phyloP scores from a whole-genome alignment of 2,329 filamentous ascomycete genomes.

The Microdochium trichocladiopsis region DNA sequence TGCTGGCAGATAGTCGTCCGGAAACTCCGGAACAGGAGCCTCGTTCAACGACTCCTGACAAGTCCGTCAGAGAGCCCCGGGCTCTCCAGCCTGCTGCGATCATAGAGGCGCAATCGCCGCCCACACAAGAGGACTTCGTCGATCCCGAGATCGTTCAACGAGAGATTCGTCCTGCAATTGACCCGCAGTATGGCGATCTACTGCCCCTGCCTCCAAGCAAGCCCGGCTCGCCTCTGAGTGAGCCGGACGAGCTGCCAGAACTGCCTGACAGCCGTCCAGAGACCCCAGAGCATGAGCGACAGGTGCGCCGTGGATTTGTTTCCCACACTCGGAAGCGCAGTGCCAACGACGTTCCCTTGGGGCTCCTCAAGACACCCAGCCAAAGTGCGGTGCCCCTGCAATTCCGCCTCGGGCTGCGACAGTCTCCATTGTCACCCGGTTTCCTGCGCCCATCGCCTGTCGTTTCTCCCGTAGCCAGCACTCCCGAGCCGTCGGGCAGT shows the following conservation, averaged over 20 bases:
- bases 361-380: constrained; percentile 41
- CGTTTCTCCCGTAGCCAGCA: constrained; percentile 18
- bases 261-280: constrained; percentile 55
- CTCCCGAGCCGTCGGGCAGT: constrained; percentile 22
- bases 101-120: constrained; percentile 3
- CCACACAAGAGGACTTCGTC: constrained; percentile 24
- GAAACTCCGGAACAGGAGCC: constrained; percentile 41
- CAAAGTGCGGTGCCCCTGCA: constrained; percentile 52
- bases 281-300: constrained; percentile 40
- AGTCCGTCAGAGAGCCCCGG: no score
- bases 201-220: constrained; percentile 57
- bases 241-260: constrained; percentile 34
- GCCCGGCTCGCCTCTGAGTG: constrained; percentile 37
- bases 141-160: constrained; percentile 53
- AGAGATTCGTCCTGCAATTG: constrained; percentile 57
- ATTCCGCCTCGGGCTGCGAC: constrained; percentile 41
- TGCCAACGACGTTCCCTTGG: constrained; percentile 35
- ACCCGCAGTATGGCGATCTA: constrained; percentile 59
- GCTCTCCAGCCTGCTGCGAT: neutral
- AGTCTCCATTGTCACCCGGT: constrained; percentile 24
- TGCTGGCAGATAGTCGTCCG: constrained; percentile 53
- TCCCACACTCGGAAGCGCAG: constrained; percentile 42
- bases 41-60: no score
- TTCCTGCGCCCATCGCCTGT: constrained; percentile 30
- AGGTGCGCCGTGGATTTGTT: constrained; percentile 28